Percentiles rank a stretch among this genome's conserved stretches.
Conservation (phyloP, 1,139 yeast species). For the Diutina mesorugosa region DNA sequence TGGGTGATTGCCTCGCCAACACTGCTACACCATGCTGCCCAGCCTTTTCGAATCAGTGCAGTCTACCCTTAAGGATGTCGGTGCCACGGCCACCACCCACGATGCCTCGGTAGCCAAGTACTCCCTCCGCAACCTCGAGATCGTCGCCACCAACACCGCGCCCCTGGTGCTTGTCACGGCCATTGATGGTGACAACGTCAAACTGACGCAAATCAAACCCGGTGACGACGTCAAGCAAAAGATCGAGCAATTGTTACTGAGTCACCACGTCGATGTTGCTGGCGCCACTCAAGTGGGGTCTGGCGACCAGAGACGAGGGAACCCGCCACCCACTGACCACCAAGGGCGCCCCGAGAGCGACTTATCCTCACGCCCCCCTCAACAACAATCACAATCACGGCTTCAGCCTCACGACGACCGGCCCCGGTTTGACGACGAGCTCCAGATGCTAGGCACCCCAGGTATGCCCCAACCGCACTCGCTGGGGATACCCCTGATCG, state of each 20-base stretch:
- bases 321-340: neutral
- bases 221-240: neutral
- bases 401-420: constrained; percentile 8
- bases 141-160: constrained; percentile 7
- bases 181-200: constrained; percentile 9
- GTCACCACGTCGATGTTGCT: neutral
- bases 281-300: neutral
- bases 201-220: constrained; percentile 13
- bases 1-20: neutral
- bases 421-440: constrained; percentile 17
- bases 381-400: neutral
- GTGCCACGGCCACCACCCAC: neutral
- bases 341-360: neutral
- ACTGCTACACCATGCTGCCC: neutral
- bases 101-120: neutral
- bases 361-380: neutral
- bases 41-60: neutral
- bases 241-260: neutral
- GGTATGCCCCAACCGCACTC: neutral
- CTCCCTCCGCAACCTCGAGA: neutral
- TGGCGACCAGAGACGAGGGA: neutral
- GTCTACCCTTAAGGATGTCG: neutral
- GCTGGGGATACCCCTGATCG: neutral
- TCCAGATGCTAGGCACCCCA: neutral
- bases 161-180: constrained; percentile 9